Evolutionary conservation across 2,329 filamentous ascomycete genomes (phyloP), one percentile per base, ranked within the genome.

Genomic region (Parastagonospora nodorum): DNA sequence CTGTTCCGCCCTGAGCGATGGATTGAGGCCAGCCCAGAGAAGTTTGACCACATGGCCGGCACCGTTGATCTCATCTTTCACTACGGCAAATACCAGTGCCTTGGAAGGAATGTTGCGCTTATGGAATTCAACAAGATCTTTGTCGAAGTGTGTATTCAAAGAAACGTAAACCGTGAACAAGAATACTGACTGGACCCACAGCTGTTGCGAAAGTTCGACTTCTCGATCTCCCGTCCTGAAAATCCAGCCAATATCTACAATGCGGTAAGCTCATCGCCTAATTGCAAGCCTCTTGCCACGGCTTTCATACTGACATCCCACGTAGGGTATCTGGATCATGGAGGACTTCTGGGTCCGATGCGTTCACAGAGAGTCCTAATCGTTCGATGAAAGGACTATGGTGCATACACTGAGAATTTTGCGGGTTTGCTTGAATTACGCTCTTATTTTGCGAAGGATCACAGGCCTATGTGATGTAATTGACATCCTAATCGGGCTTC

Each of bases 101-200:
- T 69, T 6, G 67, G 67, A 15, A 60, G 57, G 15, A 36, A 45
- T 8, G 54, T 72, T 2, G 68, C 69, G 2, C 38, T 57, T 28
- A 55, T 72, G 50, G 65, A 71, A 37, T 59, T 72, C 31, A 66
- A 71, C 45, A 72, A 73, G 43, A 47, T 75, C 0, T 70, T 73
- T 8, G 52, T 61, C 0, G 51, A 65, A 53, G 45, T 42, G 37
- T 6, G 30, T 30, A 15, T 28, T 24, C 8, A n/a, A 16, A n/a
- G 29, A 28, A 9, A 5, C 9, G 15, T 16, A 11, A 5, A 15
- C 10, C 24, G 28, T 8, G 7, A 7, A 29, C 30, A 3, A 11
- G 19, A 24, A 4, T 11, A 14, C 39, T 48, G n/a, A 48, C 31
- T 5, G 28, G 8, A 8, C 2, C 16, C 33, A 4, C 27, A 57